phyloP scores from a whole-genome alignment of 306 rosid species.

The Prunus mira region DNA sequence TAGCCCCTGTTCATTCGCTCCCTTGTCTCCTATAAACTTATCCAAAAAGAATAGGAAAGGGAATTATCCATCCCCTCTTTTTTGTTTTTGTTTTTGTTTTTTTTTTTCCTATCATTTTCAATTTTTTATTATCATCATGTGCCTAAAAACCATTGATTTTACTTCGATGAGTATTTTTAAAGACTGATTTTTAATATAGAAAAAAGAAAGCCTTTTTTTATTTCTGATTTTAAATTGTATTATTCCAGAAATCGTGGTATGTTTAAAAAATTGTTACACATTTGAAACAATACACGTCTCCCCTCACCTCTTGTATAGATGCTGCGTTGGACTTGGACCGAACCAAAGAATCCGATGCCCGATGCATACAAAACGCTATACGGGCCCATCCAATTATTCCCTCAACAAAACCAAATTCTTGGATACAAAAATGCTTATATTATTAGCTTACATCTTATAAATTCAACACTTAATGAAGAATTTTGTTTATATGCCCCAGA shows the following conservation, averaged over 20 bases:
- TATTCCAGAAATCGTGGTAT: not conserved
- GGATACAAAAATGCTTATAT: not conserved
- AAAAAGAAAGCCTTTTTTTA: not conserved
- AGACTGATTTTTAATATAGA: too few relatives aligned
- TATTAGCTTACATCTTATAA: not conserved
- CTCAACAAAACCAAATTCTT: not conserved
- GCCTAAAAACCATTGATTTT: too few relatives aligned
- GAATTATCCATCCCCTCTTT: not conserved
- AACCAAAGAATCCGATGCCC: conserved; percentile 15
- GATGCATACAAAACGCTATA: not conserved
- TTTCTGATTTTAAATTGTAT: not conserved
- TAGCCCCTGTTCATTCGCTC: not conserved
- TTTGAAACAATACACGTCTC: not conserved
- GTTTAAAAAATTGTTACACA: not conserved
- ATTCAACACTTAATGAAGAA: too few relatives aligned
- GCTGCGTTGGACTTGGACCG: not conserved
- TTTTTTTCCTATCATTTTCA: not conserved
- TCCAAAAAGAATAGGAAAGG: not conserved
- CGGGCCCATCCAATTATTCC: conserved; percentile 17
- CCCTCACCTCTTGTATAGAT: not conserved
- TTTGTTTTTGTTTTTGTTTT: not conserved
- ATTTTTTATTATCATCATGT: too few relatives aligned
- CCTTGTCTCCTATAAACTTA: not conserved
- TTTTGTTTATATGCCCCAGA: not conserved
- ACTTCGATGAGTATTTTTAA: too few relatives aligned